phyloP scores from a whole-genome alignment of 116 monocot genomes.

The Iris pallida region DNA sequence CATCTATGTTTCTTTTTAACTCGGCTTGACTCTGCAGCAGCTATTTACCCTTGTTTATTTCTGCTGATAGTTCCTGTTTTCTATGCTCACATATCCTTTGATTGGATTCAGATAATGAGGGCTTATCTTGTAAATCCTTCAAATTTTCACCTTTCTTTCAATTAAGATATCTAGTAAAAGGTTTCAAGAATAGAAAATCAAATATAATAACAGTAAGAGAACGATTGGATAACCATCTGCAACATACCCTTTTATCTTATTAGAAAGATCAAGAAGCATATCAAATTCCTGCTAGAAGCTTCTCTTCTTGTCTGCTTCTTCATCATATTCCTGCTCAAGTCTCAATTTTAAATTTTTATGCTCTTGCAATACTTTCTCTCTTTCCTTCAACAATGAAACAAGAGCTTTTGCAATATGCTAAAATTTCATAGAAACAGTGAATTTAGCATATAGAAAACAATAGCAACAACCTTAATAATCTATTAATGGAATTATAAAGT shows the following conservation, averaged over 20 bases:
- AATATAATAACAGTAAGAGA: not conserved
- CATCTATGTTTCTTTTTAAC: slow-evolving; percentile 91
- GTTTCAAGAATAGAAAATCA: slow-evolving; percentile 4
- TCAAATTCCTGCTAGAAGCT: slow-evolving; percentile 72
- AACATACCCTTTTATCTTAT: slow-evolving; percentile 74
- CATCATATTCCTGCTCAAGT: slow-evolving; percentile 70
- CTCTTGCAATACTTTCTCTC: slow-evolving; percentile 53
- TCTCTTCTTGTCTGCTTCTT: slow-evolving; percentile 63
- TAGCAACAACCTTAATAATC: not conserved
- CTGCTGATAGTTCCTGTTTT: slow-evolving; percentile 55
- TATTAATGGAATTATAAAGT: too few species aligned
- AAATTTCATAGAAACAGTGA: not conserved
- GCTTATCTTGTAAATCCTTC: slow-evolving; percentile 60
- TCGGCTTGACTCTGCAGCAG: slow-evolving; percentile 64
- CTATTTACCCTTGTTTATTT: too few species aligned
- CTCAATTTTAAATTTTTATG: slow-evolving; percentile 50
- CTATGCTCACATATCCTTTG: slow-evolving; percentile 60
- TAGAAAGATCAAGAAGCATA: slow-evolving; percentile 36
- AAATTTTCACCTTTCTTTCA: slow-evolving; percentile 69
- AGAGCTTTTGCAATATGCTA: slow-evolving; percentile 83
- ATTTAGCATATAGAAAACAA: not conserved
- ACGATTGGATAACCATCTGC: not conserved
- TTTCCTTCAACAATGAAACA: slow-evolving; percentile 65
- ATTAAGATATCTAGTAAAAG: slow-evolving; percentile 56
- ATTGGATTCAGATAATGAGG: slow-evolving; percentile 41